Percentiles rank a stretch among this genome's conserved stretches.
Conservation (phyloP, 495 filamentous ascomycete genomes). For the Neurospora africana region DNA sequence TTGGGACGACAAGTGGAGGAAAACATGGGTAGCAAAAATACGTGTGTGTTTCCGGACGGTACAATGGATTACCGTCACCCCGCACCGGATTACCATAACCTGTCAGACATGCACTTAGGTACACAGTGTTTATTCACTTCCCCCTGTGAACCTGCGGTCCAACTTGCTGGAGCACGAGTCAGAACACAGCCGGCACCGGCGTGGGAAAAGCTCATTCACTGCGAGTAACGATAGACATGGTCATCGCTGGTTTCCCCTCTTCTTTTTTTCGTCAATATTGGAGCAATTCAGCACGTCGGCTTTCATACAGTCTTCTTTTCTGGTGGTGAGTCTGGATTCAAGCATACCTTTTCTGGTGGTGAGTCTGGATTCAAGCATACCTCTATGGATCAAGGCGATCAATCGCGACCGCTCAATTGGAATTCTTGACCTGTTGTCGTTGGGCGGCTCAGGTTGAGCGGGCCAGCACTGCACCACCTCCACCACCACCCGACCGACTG, state of each 20-base stretch:
- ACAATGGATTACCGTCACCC: neutral
- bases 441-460: neutral
- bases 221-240: neutral
- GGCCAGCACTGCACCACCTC: neutral
- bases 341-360: neutral
- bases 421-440: neutral
- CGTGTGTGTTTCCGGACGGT: neutral
- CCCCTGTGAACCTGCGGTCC: neutral
- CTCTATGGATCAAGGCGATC: neutral
- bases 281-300: neutral
- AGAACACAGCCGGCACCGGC: conserved; percentile 6
- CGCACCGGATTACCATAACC: neutral
- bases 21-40: neutral
- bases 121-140: neutral
- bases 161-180: conserved; percentile 4
- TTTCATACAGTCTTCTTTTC: neutral
- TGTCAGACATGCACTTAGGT: too few relatives aligned
- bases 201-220: conserved; percentile 2
- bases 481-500: neutral
- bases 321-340: neutral
- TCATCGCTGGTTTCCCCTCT: neutral
- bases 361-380: too few relatives aligned
- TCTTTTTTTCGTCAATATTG: neutral
- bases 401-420: neutral
- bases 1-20: neutral